Percentiles rank a stretch among this genome's conserved stretches.
Evolutionary conservation across 2,329 filamentous ascomycete species (phyloP).

Genomic region (Lomentospora prolificans): DNA sequence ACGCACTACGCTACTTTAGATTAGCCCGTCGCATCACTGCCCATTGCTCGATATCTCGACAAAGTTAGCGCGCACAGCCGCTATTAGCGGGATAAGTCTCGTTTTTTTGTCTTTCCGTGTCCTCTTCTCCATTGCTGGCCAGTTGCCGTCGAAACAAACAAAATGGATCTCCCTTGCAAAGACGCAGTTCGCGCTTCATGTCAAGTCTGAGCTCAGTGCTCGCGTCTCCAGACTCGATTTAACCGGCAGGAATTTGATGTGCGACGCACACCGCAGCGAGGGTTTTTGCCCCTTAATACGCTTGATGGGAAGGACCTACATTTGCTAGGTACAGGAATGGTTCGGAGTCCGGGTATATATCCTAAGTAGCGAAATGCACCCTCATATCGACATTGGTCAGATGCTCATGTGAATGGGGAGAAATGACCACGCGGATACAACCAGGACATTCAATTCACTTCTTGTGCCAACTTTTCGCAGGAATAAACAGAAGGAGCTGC

Average conservation of each 20-base stretch:
- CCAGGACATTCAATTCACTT: not conserved
- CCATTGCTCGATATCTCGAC: not conserved
- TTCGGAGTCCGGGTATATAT: no score
- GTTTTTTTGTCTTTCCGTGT: no score
- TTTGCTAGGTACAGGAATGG: no score
- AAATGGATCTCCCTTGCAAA: not conserved
- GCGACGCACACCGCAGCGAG: not conserved
- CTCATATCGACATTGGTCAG: not conserved
- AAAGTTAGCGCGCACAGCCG: no score
- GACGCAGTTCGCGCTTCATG: not conserved
- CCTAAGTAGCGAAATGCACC: not conserved
- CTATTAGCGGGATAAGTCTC: no score
- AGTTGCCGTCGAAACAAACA: no score
- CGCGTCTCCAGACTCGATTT: not conserved
- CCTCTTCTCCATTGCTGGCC: no score
- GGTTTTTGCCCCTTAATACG: not conserved
- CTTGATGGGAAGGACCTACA: no score
- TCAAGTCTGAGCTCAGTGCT: not conserved
- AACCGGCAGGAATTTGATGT: slow-evolving; percentile 1
- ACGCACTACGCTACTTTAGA: not conserved
- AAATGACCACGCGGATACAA: not conserved
- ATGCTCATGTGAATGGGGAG: not conserved
- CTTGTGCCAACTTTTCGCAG: not conserved
- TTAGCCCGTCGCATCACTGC: not conserved
- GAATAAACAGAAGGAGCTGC: no score